Evolutionary conservation across 768 basidiomycete species (phyloP).

Genomic region (Mycena amicta): DNA sequence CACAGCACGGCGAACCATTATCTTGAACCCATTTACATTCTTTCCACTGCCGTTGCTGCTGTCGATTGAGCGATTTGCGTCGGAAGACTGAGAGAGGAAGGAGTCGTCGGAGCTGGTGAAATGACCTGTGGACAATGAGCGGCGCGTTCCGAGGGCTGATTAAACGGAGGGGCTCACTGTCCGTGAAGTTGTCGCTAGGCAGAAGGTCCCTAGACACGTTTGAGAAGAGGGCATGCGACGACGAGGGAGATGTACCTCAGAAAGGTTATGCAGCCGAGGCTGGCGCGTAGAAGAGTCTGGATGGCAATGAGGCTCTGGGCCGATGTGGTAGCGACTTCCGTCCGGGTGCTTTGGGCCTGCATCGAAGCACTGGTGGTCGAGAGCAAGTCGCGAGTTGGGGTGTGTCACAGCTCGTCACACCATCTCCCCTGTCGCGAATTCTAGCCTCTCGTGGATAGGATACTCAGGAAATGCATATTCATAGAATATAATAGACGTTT

Average conservation of each 20-base stretch:
- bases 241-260: constrained; percentile 46
- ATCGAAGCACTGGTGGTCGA: constrained; percentile 28
- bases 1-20: constrained; percentile 49
- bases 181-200: constrained; percentile 77
- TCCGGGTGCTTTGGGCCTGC: constrained; percentile 43
- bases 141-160: constrained; percentile 1
- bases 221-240: constrained; percentile 1
- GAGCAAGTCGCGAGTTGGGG: not conserved
- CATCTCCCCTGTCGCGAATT: no score
- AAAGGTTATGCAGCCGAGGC: constrained; percentile 77
- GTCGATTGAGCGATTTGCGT: constrained; percentile 40
- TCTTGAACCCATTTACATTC: constrained; percentile 65
- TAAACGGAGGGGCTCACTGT: constrained; percentile 43
- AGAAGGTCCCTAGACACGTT: constrained; percentile 59
- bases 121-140: constrained; percentile 44
- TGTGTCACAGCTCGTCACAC: not conserved
- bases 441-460: no score
- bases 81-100: constrained; percentile 32
- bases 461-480: not conserved
- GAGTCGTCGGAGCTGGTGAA: constrained; percentile 55
- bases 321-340: constrained; percentile 46
- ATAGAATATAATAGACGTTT: not conserved
- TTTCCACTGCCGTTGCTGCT: constrained; percentile 37
- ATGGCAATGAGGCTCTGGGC: constrained; percentile 70
- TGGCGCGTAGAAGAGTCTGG: constrained; percentile 71